Percentiles rank a stretch among this genome's conserved stretches.
These are phyloP conservation scores for Balansia obtecta DNA, from an alignment of 2,329 filamentous ascomycete genomes.

Conservation along the genomic window DNA sequence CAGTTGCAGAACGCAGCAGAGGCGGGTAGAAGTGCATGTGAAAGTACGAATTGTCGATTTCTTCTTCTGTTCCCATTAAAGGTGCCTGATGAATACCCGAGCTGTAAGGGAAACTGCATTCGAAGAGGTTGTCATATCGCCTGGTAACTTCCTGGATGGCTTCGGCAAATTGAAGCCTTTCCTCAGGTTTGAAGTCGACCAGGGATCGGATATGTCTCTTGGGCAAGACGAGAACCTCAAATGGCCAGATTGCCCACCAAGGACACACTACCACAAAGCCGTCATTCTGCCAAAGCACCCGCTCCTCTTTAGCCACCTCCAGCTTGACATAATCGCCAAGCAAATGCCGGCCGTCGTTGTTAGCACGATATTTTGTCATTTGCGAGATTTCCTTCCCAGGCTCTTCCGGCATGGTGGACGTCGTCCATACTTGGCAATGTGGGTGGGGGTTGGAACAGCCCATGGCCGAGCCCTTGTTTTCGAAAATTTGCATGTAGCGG, in stretches of 20 bases:
- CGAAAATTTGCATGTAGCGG: constrained; percentile 97
- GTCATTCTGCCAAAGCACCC: constrained; percentile 79
- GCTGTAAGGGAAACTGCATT: constrained; percentile 93
- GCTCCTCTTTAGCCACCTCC: constrained; percentile 69
- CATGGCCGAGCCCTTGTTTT: constrained; percentile 97
- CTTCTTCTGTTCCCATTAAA: constrained; percentile 65
- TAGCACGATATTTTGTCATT: constrained; percentile 62
- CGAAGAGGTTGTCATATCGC: constrained; percentile 92
- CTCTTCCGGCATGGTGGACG: constrained; percentile 82
- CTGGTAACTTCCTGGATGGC: constrained; percentile 78
- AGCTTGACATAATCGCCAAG: constrained; percentile 78
- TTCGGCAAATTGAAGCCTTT: constrained; percentile 66
- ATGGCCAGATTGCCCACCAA: constrained; percentile 98
- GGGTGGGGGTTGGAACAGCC: constrained; percentile 97
- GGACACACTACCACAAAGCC: constrained; percentile 80
- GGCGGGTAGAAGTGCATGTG: constrained; percentile 98
- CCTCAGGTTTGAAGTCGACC: constrained; percentile 62
- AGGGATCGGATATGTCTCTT: constrained; percentile 76
- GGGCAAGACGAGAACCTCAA: constrained; percentile 81
- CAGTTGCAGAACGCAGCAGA: constrained; percentile 79
- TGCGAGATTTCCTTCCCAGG: constrained; percentile 67
- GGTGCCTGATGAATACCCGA: constrained; percentile 96
- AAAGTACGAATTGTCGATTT: constrained; percentile 78
- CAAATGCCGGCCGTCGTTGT: constrained; percentile 63
- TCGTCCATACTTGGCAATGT: constrained; percentile 94